phyloP scores from a whole-genome alignment of 192 early-diverging fungal species.

The Rhizophagus clarus region DNA sequence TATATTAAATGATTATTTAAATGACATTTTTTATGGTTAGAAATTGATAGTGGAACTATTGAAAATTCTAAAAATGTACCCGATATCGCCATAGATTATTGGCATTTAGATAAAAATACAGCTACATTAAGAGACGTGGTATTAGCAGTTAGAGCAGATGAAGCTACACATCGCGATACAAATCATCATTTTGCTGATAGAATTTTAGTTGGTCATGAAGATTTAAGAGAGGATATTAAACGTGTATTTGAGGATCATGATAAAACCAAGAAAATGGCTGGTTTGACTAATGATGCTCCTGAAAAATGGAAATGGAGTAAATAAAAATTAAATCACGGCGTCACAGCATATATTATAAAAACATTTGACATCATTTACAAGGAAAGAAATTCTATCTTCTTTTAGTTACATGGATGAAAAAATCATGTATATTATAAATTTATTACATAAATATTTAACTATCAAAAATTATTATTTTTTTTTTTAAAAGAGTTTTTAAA shows the following conservation, averaged over 20 bases:
- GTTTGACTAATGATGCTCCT: background rate
- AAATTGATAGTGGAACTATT: conserved; percentile 78
- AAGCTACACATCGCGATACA: conserved; percentile 84
- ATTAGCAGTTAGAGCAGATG: conserved; percentile 86
- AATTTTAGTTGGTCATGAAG: conserved; percentile 39
- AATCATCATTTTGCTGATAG: conserved; percentile 88
- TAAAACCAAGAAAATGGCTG: conserved; percentile 9
- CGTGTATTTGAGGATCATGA: background rate
- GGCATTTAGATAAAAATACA: conserved; percentile 64
- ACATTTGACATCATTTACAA: too few relatives aligned
- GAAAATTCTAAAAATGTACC: conserved; percentile 72
- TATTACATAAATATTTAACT: too few relatives aligned
- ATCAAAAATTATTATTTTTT: too few relatives aligned
- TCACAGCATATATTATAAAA: too few relatives aligned
- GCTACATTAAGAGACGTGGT: conserved; percentile 87
- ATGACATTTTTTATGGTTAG: conserved; percentile 28
- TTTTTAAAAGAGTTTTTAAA: too few relatives aligned
- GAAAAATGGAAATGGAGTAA: conserved; percentile 26
- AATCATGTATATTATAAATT: too few relatives aligned
- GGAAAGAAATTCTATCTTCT: too few relatives aligned
- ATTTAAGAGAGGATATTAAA: conserved; percentile 30
- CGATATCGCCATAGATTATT: conserved; percentile 84
- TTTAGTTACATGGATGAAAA: too few relatives aligned
- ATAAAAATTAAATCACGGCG: background rate
- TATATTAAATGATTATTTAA: background rate